Base-by-base conservation (phyloP, 192 early-diverging fungal species). In the Mortierella hygrophila region DNA sequence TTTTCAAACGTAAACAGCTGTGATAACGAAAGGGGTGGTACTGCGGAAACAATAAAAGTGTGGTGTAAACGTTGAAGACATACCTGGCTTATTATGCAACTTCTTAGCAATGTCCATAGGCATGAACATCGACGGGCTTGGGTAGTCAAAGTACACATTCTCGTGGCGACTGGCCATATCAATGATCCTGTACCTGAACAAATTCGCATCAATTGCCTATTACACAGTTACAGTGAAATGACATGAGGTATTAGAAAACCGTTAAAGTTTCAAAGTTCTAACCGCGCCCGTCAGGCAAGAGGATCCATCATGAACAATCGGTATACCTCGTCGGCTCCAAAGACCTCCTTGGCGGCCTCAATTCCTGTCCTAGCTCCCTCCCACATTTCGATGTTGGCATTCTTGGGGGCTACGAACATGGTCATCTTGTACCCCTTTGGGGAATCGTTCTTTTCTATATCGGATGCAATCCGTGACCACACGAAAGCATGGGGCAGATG, bases 351-450 rank as follows among this genome's bases (percentile, higher is more conserved):
- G 0, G 94, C 96, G 9, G 94, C 96, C 21, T 96, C 93, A 1
- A 97, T 69, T 9, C 98, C 98, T 15, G 94, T 94, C 47, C 96
- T 84, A 44, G 97, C 95, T 18, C 98, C 98, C 79, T 99, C 98
- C 98, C 98, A 99, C 72, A 96, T 88, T 85, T 98, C 96, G 46
- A 92, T 90, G 21, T 93, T 83, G 35, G 89, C 90, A 52, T 94
- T 95, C 80, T 93, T 93, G 7, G 96, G 94, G n/a, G 91, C 91
- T 3, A 97, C 95, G 92, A 96, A 99, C 93, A 99, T 92, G 41
- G 92, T 96, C 91, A 94, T 94, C 80, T 94, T 95, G 90, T 95
- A 95, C 16, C 94, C 95, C 71, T 90, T 81, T 40, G 81, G 74
- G n/a, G 82, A 92, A 71, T 89, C 79, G 72, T 91, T 83, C 79